A percentile compares a stretch with the other conserved stretches of the same genome.
phyloP scores from a whole-genome alignment of 768 basidiomycete species.

The Termitomyces sp. region DNA sequence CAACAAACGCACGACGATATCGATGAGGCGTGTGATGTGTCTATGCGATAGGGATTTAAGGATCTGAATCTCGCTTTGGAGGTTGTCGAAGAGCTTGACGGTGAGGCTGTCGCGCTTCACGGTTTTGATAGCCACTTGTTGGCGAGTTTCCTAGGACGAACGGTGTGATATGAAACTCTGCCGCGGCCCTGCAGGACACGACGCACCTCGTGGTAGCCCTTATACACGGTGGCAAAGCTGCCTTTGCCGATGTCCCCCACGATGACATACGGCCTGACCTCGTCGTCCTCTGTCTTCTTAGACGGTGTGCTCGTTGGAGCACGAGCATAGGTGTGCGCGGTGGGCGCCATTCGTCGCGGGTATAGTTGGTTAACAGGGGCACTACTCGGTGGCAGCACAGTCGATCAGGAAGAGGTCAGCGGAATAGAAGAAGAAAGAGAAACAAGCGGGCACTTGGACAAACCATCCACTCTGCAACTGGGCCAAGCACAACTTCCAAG shows the following conservation, averaged over 20 bases:
- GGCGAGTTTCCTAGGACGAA: conserved; percentile 69
- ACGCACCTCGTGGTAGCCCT: conserved; percentile 81
- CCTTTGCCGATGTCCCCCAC: conserved; percentile 80
- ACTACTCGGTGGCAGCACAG: neutral
- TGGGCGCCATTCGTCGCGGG: conserved; percentile 8
- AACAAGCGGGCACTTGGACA: neutral
- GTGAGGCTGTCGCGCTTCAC: conserved; percentile 86
- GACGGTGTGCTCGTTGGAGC: neutral
- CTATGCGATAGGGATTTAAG: conserved; percentile 90
- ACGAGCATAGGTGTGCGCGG: conserved; percentile 5
- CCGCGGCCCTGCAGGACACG: too few relatives aligned
- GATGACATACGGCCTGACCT: conserved; percentile 74
- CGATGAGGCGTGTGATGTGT: conserved; percentile 89
- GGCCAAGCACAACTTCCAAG: neutral
- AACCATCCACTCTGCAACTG: neutral
- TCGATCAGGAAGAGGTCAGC: too few relatives aligned
- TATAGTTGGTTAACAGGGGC: too few relatives aligned
- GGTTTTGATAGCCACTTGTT: conserved; percentile 90
- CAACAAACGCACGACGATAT: conserved; percentile 72
- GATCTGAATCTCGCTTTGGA: conserved; percentile 98
- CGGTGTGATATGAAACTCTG: too few relatives aligned
- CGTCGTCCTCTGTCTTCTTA: conserved; percentile 53
- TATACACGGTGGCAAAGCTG: conserved; percentile 95
- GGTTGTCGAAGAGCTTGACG: conserved; percentile 91
- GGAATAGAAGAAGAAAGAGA: neutral